Base-by-base conservation (phyloP, 2,329 filamentous ascomycete genomes). In the Thermoascus crustaceus region DNA sequence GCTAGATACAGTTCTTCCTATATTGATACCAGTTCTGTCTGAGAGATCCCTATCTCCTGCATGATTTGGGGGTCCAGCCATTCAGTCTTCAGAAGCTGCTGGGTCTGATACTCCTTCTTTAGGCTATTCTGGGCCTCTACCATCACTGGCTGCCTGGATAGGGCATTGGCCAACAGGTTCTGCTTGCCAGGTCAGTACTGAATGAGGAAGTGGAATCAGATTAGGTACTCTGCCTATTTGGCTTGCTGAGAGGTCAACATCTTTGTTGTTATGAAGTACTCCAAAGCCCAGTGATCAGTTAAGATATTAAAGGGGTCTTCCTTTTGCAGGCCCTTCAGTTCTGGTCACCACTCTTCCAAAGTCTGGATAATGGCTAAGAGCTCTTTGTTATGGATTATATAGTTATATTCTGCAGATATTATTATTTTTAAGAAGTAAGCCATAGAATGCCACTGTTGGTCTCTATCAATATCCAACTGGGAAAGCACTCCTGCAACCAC, bases 381-480 rank as follows among this genome's bases (percentile, higher is more conserved):
- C 11, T 29, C 25, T 29, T 29, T 29, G 11, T 29, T 13, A 14
- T 29, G 25, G n/a, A n/a, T n/a, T n/a, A n/a, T n/a, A n/a, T n/a
- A n/a, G n/a, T n/a, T n/a, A n/a, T n/a, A n/a, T n/a, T 29, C 25
- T 7, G 25, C 7, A 7, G 25, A 14, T 13, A 5, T 7, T 13
- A 29, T 7, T 5, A 14, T 29, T 29, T 29, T 29, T 13, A 14
- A 29, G 25, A 29, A 29, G 11, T 29, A 29, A 29, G 25, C 25
- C 5, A 29, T 13, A 5, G 25, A 14, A 13, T 29, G 25, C 25
- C 25, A 29, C 16, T 29, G 6, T 5, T 5, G n/a, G 25, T 29
- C 25, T 29, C n/a, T n/a, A 13, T 7, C 25, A 13, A n/a, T 13
- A 5, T 5, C 11, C 11, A n/a, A 5, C 11, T 13, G 25, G 6